phyloP scores from a whole-genome alignment of 148 eudicot genomes.

The Persicaria tinctoria region DNA sequence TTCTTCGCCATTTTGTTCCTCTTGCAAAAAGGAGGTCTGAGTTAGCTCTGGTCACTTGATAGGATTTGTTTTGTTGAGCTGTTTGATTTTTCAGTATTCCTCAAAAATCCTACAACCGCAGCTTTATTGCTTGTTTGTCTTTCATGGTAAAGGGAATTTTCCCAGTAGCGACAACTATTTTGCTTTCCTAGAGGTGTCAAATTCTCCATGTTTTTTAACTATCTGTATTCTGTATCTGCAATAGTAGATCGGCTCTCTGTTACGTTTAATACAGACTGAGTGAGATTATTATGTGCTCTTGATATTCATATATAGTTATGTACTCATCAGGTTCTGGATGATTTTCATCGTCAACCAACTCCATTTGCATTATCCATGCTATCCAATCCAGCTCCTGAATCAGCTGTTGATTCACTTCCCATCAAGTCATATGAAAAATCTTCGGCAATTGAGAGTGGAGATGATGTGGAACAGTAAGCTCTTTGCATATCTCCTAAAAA shows the following conservation, averaged over 20 bases:
- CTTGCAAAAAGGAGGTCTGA: background rate
- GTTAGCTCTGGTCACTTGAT: too few relatives aligned
- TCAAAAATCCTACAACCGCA: too few relatives aligned
- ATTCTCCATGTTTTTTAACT: background rate
- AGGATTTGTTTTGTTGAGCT: background rate
- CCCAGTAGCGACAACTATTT: background rate
- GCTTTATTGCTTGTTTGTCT: background rate
- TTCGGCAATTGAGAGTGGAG: constrained; percentile 29
- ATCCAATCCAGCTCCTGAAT: constrained; percentile 70
- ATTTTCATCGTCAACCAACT: constrained; percentile 69
- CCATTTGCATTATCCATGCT: constrained; percentile 59
- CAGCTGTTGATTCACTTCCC: constrained; percentile 70
- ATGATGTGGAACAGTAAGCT: constrained; percentile 63
- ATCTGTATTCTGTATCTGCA: background rate
- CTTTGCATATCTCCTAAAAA: background rate
- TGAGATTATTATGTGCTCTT: background rate
- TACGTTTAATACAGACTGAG: background rate
- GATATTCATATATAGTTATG: background rate
- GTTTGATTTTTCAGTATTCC: background rate
- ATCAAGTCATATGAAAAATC: constrained; percentile 37
- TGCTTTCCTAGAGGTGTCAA: background rate
- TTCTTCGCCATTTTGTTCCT: background rate
- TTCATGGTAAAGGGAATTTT: background rate
- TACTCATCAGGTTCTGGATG: constrained; percentile 63
- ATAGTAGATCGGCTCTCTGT: background rate